phyloP scores from a whole-genome alignment of 306 rosid genomes.

The Glycine latifolia region DNA sequence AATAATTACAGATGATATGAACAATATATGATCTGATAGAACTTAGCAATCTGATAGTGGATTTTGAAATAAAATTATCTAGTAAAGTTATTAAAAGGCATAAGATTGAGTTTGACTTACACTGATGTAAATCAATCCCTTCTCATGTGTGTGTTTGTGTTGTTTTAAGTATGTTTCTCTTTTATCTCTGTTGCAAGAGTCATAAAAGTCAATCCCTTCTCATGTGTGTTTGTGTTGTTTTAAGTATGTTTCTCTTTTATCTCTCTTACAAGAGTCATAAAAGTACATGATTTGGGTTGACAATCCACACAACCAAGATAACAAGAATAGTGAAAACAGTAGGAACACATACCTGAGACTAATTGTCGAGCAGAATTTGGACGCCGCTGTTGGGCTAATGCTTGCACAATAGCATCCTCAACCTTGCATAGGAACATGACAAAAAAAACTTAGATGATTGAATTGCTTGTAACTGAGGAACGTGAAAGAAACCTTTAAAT shows the following conservation, averaged over 20 bases:
- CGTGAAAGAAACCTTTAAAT: slow-evolving; percentile 5
- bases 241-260: neutral
- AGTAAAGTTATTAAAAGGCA: neutral
- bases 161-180: neutral
- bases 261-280: slow-evolving; percentile 12
- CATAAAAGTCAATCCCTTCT: neutral
- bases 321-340: slow-evolving; percentile 41
- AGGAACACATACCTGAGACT: slow-evolving; percentile 61
- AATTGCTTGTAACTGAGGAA: slow-evolving; percentile 12
- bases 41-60: neutral
- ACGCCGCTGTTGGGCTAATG: slow-evolving; percentile 84
- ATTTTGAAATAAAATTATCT: neutral
- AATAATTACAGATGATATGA: too few relatives aligned
- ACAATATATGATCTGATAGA: neutral
- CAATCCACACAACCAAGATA: slow-evolving; percentile 16
- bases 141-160: neutral
- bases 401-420: slow-evolving; percentile 90
- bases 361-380: slow-evolving; percentile 82
- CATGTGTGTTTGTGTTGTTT: neutral
- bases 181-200: slow-evolving; percentile 19
- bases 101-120: slow-evolving; percentile 1
- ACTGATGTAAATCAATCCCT: neutral
- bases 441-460: slow-evolving; percentile 25
- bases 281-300: slow-evolving; percentile 38
- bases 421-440: slow-evolving; percentile 54